phyloP scores from a whole-genome alignment of 305 asterid genomes.

The Rubia balearica region DNA sequence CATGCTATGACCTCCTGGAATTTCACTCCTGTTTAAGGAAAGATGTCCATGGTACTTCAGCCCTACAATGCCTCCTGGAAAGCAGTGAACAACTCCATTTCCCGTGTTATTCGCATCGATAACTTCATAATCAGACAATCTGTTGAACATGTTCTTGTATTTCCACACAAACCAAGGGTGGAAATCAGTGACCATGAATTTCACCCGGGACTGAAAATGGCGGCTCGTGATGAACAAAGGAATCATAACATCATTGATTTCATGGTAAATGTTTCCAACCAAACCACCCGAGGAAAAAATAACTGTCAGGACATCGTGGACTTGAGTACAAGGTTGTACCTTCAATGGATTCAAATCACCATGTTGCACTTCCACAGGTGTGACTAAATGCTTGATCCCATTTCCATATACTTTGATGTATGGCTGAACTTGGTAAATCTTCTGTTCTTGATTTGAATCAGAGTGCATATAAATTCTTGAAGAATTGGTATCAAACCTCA shows the following conservation, averaged over 20 bases:
- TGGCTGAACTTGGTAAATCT: slow-evolving; percentile 28
- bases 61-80: slow-evolving; percentile 29
- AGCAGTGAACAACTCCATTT: slow-evolving; percentile 23
- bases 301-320: slow-evolving; percentile 20
- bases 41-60: slow-evolving; percentile 20
- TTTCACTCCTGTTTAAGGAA: slow-evolving; percentile 23
- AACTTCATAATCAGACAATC: slow-evolving; percentile 15
- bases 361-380: slow-evolving; percentile 18
- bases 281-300: slow-evolving; percentile 32
- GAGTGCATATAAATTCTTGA: slow-evolving; percentile 30
- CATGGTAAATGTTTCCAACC: slow-evolving; percentile 28
- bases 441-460: slow-evolving; percentile 11
- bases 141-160: slow-evolving; percentile 11
- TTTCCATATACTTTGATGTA: slow-evolving; percentile 31
- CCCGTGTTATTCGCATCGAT: slow-evolving; percentile 13
- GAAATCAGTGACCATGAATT: slow-evolving; percentile 25
- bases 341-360: slow-evolving; percentile 12
- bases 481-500: slow-evolving; percentile 31
- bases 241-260: slow-evolving; percentile 29
- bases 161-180: slow-evolving; percentile 21
- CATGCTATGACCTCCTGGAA: slow-evolving; percentile 23
- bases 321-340: slow-evolving; percentile 19
- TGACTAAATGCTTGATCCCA: slow-evolving; percentile 17
- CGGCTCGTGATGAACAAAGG: slow-evolving; percentile 28
- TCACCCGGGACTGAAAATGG: slow-evolving; percentile 21